Base-by-base conservation (phyloP, 345 rosid species). In the Hibiscus trionum region DNA sequence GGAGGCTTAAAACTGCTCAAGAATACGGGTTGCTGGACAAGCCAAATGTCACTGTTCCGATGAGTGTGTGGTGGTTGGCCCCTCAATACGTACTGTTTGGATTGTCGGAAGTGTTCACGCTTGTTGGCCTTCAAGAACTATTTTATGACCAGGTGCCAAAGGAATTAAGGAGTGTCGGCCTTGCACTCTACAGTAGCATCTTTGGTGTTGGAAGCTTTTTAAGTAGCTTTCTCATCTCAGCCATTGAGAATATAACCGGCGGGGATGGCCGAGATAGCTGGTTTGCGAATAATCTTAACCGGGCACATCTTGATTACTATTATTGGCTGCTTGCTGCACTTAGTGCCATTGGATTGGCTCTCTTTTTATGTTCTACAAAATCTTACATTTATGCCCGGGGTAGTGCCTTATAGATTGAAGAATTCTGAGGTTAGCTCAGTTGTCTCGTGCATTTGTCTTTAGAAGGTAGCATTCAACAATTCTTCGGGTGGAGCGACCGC, bases 51-150 rank as follows among this genome's bases (percentile, higher is more conserved):
- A 64, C 47, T 5, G 33, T 77, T 24, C 77, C 81, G 4, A 82
- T 79, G 79, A 74, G 80, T 5, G 37, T 74, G 26, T 79, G 66
- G 31, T 82, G 82, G 82, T 70, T 79, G 57, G 46, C 74, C 61
- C 82, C 85, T 37, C 77, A 74, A 11, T 79, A 79, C 11, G 53
- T 72, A 21, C 61, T 82, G 66, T 57, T 11, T 52, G 82, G 85
- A 16, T 42, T 74, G 44, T 62, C 80, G 3, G 79, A 82, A 4
- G 78, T 62, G 27, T 74, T 82, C 70, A 61, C 78, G 0, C n/a
- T 79, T 33, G 80, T 82, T 58, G 85, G 82, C 31, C 73, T 82
- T 69, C 82, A 79, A 65, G 82, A 79, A 71, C 74, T 76, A 58
- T 81, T 78, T 69, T 81, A 81, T 49, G 76, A 80, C 37, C 82